These are phyloP conservation scores for Starmerella roubikii DNA, from an alignment of 805 yeast species.

Conservation along the genomic window DNA sequence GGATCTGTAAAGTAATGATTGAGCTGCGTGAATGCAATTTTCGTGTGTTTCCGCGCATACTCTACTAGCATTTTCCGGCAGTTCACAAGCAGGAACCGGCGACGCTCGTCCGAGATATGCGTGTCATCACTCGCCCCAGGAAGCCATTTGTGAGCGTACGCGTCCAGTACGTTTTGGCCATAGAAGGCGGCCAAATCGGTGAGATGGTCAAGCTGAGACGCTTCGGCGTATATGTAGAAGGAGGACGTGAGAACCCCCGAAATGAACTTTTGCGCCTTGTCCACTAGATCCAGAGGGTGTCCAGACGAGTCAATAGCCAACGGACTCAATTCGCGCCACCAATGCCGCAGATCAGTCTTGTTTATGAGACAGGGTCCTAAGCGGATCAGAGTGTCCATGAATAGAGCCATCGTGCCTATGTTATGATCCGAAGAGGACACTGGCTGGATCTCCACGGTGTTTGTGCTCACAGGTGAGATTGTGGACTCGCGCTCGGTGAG, in stretches of 20 bases:
- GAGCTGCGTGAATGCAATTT: slow-evolving; percentile 28
- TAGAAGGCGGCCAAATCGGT: slow-evolving; percentile 16
- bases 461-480: slow-evolving; percentile 3
- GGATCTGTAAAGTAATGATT: slow-evolving; percentile 28
- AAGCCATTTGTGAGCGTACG: slow-evolving; percentile 16
- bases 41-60: slow-evolving; percentile 33
- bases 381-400: slow-evolving; percentile 23
- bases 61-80: slow-evolving; percentile 30
- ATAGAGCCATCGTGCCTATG: slow-evolving; percentile 18
- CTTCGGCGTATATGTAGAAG: slow-evolving; percentile 14
- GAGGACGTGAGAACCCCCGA: slow-evolving; percentile 21
- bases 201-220: slow-evolving; percentile 14
- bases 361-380: slow-evolving; percentile 24
- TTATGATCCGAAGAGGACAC: not conserved
- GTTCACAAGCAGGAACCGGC: slow-evolving; percentile 36
- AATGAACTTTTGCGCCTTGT: slow-evolving; percentile 25
- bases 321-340: slow-evolving; percentile 37
- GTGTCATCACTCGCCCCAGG: not conserved
- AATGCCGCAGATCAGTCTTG: slow-evolving; percentile 27
- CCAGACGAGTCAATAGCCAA: slow-evolving; percentile 52
- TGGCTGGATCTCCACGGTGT: not conserved
- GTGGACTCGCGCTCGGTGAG: not conserved
- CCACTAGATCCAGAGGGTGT: slow-evolving; percentile 29
- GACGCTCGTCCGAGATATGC: slow-evolving; percentile 31
- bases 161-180: slow-evolving; percentile 20